Percentiles rank a stretch among this genome's conserved stretches.
Evolutionary conservation across 2,329 filamentous ascomycete genomes (phyloP).

Genomic region (Talaromyces sp.): DNA sequence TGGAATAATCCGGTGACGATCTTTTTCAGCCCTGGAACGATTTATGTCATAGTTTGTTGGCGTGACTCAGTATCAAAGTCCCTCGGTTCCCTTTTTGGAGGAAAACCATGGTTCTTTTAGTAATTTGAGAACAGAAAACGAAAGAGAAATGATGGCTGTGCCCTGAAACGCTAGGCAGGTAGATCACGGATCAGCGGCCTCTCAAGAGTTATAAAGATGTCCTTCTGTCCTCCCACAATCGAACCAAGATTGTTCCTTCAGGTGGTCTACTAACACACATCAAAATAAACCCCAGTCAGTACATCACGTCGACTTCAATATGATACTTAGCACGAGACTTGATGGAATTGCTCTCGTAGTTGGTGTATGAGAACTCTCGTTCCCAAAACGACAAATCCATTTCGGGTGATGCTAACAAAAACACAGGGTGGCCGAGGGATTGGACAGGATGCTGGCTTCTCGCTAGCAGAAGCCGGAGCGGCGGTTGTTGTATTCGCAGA

Average conservation of each 20-base stretch:
- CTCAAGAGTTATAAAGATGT: too few species aligned
- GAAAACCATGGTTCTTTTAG: too few species aligned
- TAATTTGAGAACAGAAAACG: not conserved
- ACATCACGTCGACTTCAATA: not conserved
- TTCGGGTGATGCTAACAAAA: not conserved
- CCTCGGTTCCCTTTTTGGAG: too few species aligned
- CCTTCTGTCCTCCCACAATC: too few species aligned
- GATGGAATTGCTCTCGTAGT: not conserved
- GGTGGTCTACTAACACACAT: too few species aligned
- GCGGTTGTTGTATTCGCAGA: not conserved
- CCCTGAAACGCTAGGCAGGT: too few species aligned
- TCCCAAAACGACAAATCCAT: not conserved
- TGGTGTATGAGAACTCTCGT: not conserved
- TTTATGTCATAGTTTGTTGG: not conserved
- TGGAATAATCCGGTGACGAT: too few species aligned
- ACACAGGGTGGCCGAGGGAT: conserved; percentile 1
- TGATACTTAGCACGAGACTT: not conserved
- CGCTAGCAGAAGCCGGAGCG: conserved; percentile 3
- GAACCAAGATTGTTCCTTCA: too few species aligned
- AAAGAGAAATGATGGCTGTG: not conserved
- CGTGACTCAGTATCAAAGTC: not conserved
- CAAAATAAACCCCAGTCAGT: not conserved
- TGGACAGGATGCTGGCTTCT: not conserved
- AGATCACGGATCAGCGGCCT: too few species aligned
- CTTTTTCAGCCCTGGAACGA: too few species aligned